phyloP scores from a whole-genome alignment of 306 rosid species.

The Dryas octopetala region DNA sequence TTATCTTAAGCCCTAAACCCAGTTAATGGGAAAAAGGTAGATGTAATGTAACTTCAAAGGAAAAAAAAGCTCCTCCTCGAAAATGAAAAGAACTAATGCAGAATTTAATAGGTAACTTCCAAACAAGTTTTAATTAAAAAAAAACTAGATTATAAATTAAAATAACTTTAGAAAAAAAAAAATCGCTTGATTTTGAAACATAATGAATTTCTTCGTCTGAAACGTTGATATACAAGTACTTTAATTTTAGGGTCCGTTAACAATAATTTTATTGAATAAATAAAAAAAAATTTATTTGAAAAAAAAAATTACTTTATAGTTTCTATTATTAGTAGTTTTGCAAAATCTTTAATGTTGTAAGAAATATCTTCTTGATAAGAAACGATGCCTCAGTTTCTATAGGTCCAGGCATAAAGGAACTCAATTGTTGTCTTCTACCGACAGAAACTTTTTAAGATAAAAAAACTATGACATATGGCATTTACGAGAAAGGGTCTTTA shows the following conservation, averaged over 20 bases:
- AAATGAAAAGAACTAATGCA: background rate
- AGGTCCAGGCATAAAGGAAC: background rate
- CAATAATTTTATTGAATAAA: too few species aligned
- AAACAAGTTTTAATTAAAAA: too few species aligned
- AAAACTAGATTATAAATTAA: too few species aligned
- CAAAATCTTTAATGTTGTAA: too few species aligned
- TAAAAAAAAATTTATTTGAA: too few species aligned
- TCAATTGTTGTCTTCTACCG: background rate
- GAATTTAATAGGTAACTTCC: too few species aligned
- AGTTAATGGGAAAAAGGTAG: background rate
- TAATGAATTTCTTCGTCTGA: background rate
- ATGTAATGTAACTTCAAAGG: slow-evolving; percentile 10
- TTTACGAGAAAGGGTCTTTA: background rate
- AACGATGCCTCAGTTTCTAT: background rate
- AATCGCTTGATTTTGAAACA: background rate
- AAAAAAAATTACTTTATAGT: too few species aligned
- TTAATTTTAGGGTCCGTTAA: too few species aligned
- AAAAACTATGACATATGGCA: background rate
- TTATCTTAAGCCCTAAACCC: slow-evolving; percentile 9
- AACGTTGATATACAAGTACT: too few species aligned
- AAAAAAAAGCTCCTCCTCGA: background rate
- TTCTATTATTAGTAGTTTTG: too few species aligned
- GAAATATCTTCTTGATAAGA: background rate
- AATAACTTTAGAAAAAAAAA: too few species aligned
- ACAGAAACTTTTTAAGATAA: background rate